phyloP scores from a whole-genome alignment of 2,329 filamentous ascomycete species.

The Chrysoporthe cubensis region DNA sequence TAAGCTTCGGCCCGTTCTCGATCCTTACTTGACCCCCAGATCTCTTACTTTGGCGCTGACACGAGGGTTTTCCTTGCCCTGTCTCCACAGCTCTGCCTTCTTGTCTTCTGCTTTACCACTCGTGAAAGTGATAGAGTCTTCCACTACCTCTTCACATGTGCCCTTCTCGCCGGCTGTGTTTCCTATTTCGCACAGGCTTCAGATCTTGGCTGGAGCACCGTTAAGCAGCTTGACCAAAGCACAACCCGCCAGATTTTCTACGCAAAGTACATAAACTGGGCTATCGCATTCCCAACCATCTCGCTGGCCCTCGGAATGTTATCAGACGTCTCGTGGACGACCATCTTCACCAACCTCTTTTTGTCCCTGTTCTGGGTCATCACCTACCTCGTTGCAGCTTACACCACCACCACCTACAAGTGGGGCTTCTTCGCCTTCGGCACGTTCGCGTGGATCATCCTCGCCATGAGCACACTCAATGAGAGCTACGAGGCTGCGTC shows the following conservation, averaged over 20 bases:
- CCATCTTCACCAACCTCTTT: constrained; percentile 50
- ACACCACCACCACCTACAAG: constrained; percentile 49
- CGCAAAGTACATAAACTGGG: constrained; percentile 53
- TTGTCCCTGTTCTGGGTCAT: constrained; percentile 51
- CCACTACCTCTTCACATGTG: constrained; percentile 53
- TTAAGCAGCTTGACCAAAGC: constrained; percentile 36
- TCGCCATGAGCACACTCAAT: constrained; percentile 47
- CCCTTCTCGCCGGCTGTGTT: constrained; percentile 49
- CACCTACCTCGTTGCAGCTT: constrained; percentile 49
- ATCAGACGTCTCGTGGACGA: constrained; percentile 55
- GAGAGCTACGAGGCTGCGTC: constrained; percentile 42
- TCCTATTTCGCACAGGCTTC: constrained; percentile 52
- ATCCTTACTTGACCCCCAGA: not conserved
- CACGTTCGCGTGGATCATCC: constrained; percentile 46
- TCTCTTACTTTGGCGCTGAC: not conserved
- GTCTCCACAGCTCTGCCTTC: constrained; percentile 31
- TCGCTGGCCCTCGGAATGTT: constrained; percentile 48
- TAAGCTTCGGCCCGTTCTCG: not conserved
- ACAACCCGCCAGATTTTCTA: constrained; percentile 49
- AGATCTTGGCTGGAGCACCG: constrained; percentile 45
- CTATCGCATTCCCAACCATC: constrained; percentile 47
- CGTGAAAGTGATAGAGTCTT: constrained; percentile 44
- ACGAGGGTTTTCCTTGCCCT: not conserved
- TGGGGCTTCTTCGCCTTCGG: constrained; percentile 57
- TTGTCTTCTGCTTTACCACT: constrained; percentile 43